Percentiles rank a stretch among this genome's conserved stretches.
Evolutionary conservation across 257 asterid species (phyloP).

Genomic region (Anisodus acutangulus): DNA sequence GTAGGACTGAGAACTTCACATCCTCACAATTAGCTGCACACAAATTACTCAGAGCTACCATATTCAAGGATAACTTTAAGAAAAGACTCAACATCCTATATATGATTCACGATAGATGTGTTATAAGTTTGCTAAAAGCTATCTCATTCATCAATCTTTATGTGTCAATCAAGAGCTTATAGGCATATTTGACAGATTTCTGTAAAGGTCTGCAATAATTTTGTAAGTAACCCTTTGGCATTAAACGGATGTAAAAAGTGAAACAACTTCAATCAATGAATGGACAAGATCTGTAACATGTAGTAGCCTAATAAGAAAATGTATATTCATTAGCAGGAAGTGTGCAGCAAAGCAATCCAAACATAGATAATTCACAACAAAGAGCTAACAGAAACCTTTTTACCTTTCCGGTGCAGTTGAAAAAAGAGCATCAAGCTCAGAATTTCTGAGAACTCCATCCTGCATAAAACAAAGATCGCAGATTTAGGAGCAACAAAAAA

Average conservation of each 20-base stretch:
- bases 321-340: background rate
- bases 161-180: background rate
- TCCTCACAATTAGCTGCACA: slow-evolving; percentile 8
- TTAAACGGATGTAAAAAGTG: background rate
- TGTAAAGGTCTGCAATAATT: background rate
- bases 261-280: background rate
- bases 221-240: background rate
- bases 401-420: slow-evolving; percentile 98
- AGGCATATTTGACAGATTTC: background rate
- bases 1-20: slow-evolving; percentile 18
- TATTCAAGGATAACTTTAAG: background rate
- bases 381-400: slow-evolving; percentile 7
- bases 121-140: background rate
- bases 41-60: slow-evolving; percentile 18
- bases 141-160: background rate
- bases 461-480: slow-evolving; percentile 46
- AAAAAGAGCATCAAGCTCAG: slow-evolving; percentile 89
- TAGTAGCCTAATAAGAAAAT: background rate
- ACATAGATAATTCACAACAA: background rate
- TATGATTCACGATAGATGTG: background rate
- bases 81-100: background rate
- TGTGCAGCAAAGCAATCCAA: slow-evolving; percentile 7
- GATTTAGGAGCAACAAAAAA: slow-evolving; percentile 15
- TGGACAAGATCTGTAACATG: background rate
- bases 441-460: slow-evolving; percentile 85